Evolutionary conservation across 805 yeast species (phyloP).

Genomic region (Kodamaea hsintzibuensis): DNA sequence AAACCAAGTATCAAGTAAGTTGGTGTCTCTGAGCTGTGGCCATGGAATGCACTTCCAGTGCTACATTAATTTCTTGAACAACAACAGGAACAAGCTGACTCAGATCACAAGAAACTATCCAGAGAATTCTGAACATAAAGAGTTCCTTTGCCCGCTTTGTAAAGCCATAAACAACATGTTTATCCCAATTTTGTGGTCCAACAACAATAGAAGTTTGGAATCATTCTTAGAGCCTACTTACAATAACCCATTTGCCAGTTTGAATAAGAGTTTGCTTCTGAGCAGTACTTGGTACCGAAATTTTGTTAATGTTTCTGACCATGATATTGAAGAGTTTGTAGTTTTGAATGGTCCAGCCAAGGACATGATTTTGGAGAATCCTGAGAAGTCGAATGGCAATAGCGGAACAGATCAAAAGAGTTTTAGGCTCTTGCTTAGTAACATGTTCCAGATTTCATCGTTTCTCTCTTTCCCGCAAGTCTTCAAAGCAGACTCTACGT

Average conservation of each 20-base stretch:
- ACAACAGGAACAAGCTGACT: slow-evolving; percentile 55
- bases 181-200: slow-evolving; percentile 68
- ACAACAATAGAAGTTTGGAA: slow-evolving; percentile 40
- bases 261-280: slow-evolving; percentile 15
- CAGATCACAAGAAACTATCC: slow-evolving; percentile 85
- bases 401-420: slow-evolving; percentile 22
- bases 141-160: slow-evolving; percentile 88
- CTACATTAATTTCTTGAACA: slow-evolving; percentile 59
- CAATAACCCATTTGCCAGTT: slow-evolving; percentile 15
- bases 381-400: slow-evolving; percentile 8
- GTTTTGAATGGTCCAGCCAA: slow-evolving; percentile 27
- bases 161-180: slow-evolving; percentile 83
- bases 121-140: slow-evolving; percentile 66
- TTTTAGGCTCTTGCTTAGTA: slow-evolving; percentile 29
- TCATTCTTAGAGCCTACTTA: slow-evolving; percentile 19
- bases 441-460: slow-evolving; percentile 37
- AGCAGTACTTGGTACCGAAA: slow-evolving; percentile 26
- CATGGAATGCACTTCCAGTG: slow-evolving; percentile 92
- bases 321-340: slow-evolving; percentile 25
- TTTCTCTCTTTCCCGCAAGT: slow-evolving; percentile 40
- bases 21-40: slow-evolving; percentile 77
- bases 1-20: slow-evolving; percentile 39
- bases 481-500: slow-evolving; percentile 35
- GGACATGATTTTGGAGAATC: slow-evolving; percentile 28
- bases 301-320: slow-evolving; percentile 20